These are phyloP conservation scores for Hypoxylon sp. DNA, from an alignment of 2,329 filamentous ascomycete genomes.

Conservation along the genomic window DNA sequence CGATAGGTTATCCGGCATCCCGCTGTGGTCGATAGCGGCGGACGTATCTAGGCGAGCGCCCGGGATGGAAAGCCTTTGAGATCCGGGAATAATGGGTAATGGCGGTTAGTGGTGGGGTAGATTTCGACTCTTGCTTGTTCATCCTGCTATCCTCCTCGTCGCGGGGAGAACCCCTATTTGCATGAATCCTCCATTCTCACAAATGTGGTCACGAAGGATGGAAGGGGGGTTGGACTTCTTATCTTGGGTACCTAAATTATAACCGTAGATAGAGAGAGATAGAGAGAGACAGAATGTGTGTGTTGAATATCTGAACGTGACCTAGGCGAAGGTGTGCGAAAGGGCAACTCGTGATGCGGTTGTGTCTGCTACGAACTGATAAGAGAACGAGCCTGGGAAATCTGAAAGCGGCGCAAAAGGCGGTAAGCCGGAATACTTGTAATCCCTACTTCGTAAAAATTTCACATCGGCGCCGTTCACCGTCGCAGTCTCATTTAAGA, in stretches of 20 bases:
- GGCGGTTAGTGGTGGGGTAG: not conserved
- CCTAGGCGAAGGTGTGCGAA: not conserved
- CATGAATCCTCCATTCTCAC: not conserved
- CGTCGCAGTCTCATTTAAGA: conserved; percentile 5
- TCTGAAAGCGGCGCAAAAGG: not conserved
- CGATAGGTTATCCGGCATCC: conserved; percentile 18
- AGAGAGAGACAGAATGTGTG: conserved; percentile 7
- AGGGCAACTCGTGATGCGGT: conserved; percentile 17
- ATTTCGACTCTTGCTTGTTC: not conserved
- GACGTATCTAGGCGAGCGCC: conserved; percentile 1
- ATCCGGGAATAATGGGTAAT: conserved; percentile 10
- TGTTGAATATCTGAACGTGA: conserved; percentile 11
- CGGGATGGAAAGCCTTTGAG: not conserved
- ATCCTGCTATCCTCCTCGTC: not conserved
- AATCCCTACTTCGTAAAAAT: not conserved
- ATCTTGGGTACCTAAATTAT: too few species aligned
- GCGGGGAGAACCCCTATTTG: not conserved
- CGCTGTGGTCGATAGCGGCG: conserved; percentile 1
- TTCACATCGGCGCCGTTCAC: not conserved
- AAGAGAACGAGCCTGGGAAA: conserved; percentile 4
- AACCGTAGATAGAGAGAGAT: not conserved
- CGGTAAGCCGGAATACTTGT: conserved; percentile 18
- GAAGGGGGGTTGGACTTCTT: not conserved
- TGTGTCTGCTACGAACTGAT: conserved; percentile 11
- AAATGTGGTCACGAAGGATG: not conserved